Base-by-base conservation (phyloP, 208 protist genomes). In the Cochliopodium minus region DNA sequence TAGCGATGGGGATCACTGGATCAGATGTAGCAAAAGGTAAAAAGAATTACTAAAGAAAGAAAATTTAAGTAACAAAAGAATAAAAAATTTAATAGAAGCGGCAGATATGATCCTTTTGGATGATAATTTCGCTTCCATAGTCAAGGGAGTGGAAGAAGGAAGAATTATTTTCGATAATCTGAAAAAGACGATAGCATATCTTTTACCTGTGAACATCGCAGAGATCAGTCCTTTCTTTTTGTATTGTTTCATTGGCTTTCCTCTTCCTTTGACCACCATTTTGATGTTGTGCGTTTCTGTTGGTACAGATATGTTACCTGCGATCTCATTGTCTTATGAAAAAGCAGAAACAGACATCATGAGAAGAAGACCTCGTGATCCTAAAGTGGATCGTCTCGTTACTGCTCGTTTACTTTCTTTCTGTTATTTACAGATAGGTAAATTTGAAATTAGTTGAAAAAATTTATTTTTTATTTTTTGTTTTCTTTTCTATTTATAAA, bases 51-150 rank as follows among this genome's bases (percentile, higher is more conserved):
- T n/a, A 43, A 17, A 17, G 17, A n/a, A 17, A 43, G n/a, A n/a
- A 43, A n/a, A n/a, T n/a, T n/a, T n/a, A 32, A n/a, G n/a, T n/a
- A n/a, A n/a, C n/a, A n/a, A n/a, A n/a, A n/a, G n/a, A n/a, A n/a
- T n/a, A n/a, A n/a, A n/a, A n/a, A n/a, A n/a, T n/a, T n/a, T n/a
- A n/a, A n/a, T n/a, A n/a, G 76, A 81, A 52, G 75, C 78, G n/a
- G 72, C 78, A 0, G 78, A 78, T 46, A 81, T 85, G 9, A 80
- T 85, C 43, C 56, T 91, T 13, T 23, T 88, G 13, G 83, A 92
- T 59, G 84, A 92, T 65, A 82, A 90, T 53, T 92, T 92, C 66
- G 66, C 72, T 0, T 81, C 78, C 0, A 91, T 92, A 43, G 81
- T 88, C 0, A 61, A 67, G 1, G 83, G 74, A 56, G 67, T 90